Conservation (phyloP, 345 rosid species). For the Fremontodendron californicum region DNA sequence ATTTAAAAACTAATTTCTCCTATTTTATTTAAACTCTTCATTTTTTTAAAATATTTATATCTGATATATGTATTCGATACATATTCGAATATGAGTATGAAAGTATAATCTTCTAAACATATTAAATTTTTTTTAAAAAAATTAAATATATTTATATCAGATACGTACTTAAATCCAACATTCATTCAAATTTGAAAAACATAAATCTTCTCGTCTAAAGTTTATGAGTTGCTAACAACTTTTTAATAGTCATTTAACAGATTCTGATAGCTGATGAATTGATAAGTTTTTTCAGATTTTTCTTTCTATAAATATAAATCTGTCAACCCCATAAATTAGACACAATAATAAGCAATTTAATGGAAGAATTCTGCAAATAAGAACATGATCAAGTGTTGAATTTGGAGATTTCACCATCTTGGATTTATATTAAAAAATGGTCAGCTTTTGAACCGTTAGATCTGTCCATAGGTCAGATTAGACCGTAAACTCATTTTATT, state of each 20-base stretch:
- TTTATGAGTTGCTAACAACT: neutral
- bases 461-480: too few species aligned
- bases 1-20: neutral
- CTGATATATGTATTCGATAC: too few species aligned
- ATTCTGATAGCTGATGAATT: neutral
- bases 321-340: neutral
- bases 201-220: neutral
- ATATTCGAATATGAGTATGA: too few species aligned
- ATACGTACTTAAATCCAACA: too few species aligned
- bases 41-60: too few species aligned
- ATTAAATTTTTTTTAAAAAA: too few species aligned
- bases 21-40: too few species aligned
- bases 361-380: neutral
- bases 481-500: too few species aligned
- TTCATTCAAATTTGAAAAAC: too few species aligned
- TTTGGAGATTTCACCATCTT: neutral
- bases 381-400: neutral
- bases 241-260: neutral
- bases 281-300: neutral
- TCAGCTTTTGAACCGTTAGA: too few species aligned
- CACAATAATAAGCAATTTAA: neutral
- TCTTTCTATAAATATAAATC: neutral
- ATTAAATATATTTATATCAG: too few species aligned
- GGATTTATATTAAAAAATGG: neutral
- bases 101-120: too few species aligned